Percentiles rank a stretch among this genome's conserved stretches.
phyloP scores from a whole-genome alignment of 768 basidiomycete species.

The Tricholoma terreum region DNA sequence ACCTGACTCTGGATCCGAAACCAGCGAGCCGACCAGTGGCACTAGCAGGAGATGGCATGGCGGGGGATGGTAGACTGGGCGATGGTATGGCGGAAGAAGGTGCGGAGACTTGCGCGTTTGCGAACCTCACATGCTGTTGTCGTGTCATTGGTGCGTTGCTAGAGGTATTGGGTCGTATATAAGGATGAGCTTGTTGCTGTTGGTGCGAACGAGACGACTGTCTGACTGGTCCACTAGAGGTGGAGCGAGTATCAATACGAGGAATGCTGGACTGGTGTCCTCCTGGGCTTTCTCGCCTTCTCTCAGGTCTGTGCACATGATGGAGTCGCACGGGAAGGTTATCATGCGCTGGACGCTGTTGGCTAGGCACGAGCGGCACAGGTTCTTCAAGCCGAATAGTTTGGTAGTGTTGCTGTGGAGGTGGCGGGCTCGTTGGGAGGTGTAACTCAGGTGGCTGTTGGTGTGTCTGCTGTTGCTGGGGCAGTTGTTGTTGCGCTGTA shows the following conservation, averaged over 20 bases:
- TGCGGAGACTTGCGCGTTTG: constrained; percentile 16
- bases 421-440: constrained; percentile 23
- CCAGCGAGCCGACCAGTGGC: constrained; percentile 18
- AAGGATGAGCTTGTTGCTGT: constrained; percentile 17
- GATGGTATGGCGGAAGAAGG: constrained; percentile 22
- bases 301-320: constrained; percentile 24
- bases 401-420: constrained; percentile 25
- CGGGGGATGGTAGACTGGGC: constrained; percentile 23
- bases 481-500: constrained; percentile 12
- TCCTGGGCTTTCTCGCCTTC: constrained; percentile 24
- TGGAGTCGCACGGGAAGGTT: constrained; percentile 30
- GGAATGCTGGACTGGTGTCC: constrained; percentile 18
- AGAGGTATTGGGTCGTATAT: constrained; percentile 11
- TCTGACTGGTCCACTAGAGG: constrained; percentile 13
- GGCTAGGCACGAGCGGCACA: constrained; percentile 28
- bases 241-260: constrained; percentile 22
- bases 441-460: constrained; percentile 23
- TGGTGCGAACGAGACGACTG: constrained; percentile 10
- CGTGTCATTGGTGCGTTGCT: constrained; percentile 14
- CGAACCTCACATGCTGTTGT: constrained; percentile 24
- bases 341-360: constrained; percentile 23
- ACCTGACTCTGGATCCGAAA: constrained; percentile 22
- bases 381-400: constrained; percentile 31
- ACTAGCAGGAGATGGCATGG: constrained; percentile 19
- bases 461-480: constrained; percentile 23